Base-by-base conservation (phyloP, 1,284 basidiomycete species). In the Ustilago vetiveriae region DNA sequence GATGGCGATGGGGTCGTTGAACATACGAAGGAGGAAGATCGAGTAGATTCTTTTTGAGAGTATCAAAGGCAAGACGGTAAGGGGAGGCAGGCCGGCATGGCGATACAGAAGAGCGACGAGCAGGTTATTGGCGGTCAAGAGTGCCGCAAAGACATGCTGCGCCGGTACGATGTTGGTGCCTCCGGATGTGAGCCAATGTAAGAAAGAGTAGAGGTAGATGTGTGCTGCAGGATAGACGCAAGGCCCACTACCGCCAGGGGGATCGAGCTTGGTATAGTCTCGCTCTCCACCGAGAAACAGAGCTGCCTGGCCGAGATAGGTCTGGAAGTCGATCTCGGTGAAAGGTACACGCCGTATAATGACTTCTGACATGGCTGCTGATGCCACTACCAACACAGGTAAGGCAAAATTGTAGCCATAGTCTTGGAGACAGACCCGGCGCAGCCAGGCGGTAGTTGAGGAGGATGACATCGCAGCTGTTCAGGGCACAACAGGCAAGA, bases 261-360 rank as follows among this genome's bases (percentile, higher is more conserved):
- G 75, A 21, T 77, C 63, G 58, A 99, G 90, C 54, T 86, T 84
- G n/a, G 87, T 85, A 81, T 98, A 99, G 81, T 94, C 88, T 24
- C 90, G 85, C 82, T 96, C 90, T 33, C 95, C 95, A 40, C 88
- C 86, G 40, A 90, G 78, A 82, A 91, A 94, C 43, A 91, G 82
- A 49, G 89, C 86, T 2, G 91, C 87, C 65, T 98, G 96, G 58
- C 90, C 85, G 87, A 94, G 90, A 78, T 96, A 96, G 0, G 94
- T 95, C 79, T 88, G 87, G 88, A 91, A 98, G 84, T 99, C 96
- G 77, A 99, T 99, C 83, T 99, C 95, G n/a, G 96, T 98, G 84
- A 71, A 74, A 47, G 39, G 43, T 46, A 74, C 48, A 27, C 51
- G 63, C 30, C 33, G 30, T 21, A 74, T 54, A 33, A 70, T 50